Evolutionary conservation across 1,139 yeast genomes (phyloP), one percentile per base, ranked within the genome.

Genomic region (Sugiyamaella pinicola): DNA sequence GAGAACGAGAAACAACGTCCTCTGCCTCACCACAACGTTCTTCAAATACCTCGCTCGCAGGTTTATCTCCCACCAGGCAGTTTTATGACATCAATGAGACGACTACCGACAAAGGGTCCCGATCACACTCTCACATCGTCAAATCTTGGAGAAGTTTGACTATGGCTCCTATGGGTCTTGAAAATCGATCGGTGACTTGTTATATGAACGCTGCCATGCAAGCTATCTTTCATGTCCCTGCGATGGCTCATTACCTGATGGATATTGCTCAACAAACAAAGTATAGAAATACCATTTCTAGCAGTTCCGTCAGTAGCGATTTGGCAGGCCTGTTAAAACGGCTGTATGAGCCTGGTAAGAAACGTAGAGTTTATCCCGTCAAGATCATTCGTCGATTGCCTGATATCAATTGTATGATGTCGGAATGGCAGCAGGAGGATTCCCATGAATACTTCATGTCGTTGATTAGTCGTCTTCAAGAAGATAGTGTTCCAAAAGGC

Each of bases 361-460:
- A 61, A 40, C 58, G 59, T 48, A 45, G 53, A 56, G 59, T 71
- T 19, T 67, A 87, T 65, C 97, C 97, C 3, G 82, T 83, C 61
- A 82, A 80, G 62, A 76, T 91, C 61, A 84, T 90, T 52, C 77
- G 78, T 51, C 76, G 93, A 58, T 74, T 91, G 54, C 87, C 81
- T 50, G 96, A 89, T 62, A 89, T 91, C 63, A 91, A 91, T 69
- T 89, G 96, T 67, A 86, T 88, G 95, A 89, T 91, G 96, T 84
- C 91, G 38, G 93, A 85, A 67, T 90, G 96, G 96, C 91, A 89
- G 69, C 99, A 93, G 69, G 98, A 93, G 70, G 99, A 93, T 69
- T 87, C 96, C 0, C 99, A 93, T 69, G 99, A 93, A 70, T 93
- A 91, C 70, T 88, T 84, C 68, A 90, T 91, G 96, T 87, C 96